A percentile compares a stretch with the other conserved stretches of the same genome.
Conservation (phyloP, 176 grass and related monocot species). For the Dendrocalamus sinicus region DNA sequence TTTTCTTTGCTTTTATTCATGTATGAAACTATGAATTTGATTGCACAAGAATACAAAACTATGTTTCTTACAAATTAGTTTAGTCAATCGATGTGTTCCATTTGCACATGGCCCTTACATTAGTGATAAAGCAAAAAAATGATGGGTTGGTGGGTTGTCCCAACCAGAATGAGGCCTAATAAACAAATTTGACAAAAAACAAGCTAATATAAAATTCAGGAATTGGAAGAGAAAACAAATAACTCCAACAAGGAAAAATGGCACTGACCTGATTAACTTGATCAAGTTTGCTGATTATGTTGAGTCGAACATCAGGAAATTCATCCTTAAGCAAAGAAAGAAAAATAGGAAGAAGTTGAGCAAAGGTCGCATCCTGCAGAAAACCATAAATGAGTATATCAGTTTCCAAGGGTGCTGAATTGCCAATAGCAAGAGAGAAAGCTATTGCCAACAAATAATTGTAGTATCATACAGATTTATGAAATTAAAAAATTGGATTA, state of each 20-base stretch:
- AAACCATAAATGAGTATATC: constrained; percentile 20
- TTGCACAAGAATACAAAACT: too few species aligned
- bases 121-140: neutral
- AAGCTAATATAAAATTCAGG: neutral
- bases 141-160: neutral
- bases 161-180: neutral
- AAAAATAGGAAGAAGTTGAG: constrained; percentile 96
- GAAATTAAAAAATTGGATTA: neutral
- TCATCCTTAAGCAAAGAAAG: constrained; percentile 97
- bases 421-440: neutral
- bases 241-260: neutral
- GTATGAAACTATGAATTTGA: too few species aligned
- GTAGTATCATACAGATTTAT: constrained; percentile 1
- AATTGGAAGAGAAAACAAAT: neutral
- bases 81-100: neutral
- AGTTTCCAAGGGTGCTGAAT: constrained; percentile 1
- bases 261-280: constrained; percentile 85
- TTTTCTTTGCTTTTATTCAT: too few species aligned
- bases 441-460: constrained; percentile 12
- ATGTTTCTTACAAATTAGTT: too few species aligned
- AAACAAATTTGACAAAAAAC: neutral
- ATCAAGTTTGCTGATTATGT: constrained; percentile 99
- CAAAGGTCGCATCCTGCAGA: constrained; percentile 80
- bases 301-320: constrained; percentile 96
- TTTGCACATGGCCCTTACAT: neutral